Evolutionary conservation across 169 alveolate species (phyloP).

Genomic region (Plasmodium inui): DNA sequence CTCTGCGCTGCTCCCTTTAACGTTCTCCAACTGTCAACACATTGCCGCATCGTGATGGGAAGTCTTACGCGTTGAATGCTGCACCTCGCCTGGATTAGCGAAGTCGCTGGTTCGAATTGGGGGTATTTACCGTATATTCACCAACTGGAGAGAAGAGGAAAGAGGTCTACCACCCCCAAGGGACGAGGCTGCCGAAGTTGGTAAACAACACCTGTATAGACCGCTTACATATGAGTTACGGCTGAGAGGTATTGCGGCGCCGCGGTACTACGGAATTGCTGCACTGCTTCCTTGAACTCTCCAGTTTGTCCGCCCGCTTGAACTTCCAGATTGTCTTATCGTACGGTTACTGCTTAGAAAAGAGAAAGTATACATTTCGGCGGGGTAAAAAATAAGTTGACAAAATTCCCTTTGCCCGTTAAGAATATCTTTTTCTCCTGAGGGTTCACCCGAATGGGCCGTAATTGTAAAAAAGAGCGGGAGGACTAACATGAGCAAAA

Average conservation of each 20-base stretch:
- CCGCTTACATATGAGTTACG: not conserved
- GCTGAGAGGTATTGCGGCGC: too few relatives aligned
- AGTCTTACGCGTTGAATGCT: not conserved
- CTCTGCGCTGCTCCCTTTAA: not conserved
- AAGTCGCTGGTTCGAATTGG: not conserved
- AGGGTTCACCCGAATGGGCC: not conserved
- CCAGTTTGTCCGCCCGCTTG: not conserved
- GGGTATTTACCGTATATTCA: not conserved
- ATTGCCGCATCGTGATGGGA: not conserved
- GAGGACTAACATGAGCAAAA: not conserved
- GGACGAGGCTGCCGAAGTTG: not conserved
- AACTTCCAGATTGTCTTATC: not conserved
- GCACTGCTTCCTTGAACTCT: not conserved
- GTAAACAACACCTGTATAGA: not conserved
- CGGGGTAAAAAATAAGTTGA: not conserved
- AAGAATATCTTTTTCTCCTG: not conserved
- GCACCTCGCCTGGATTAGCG: not conserved
- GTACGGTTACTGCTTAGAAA: not conserved
- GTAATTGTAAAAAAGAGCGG: not conserved
- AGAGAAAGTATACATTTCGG: not conserved
- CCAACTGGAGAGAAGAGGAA: not conserved
- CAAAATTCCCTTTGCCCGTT: not conserved
- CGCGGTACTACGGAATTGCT: not conserved
- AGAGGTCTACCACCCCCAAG: not conserved
- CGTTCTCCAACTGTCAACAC: not conserved